Base-by-base conservation (phyloP, 257 asterid species). In the Jacaranda mimosifolia region DNA sequence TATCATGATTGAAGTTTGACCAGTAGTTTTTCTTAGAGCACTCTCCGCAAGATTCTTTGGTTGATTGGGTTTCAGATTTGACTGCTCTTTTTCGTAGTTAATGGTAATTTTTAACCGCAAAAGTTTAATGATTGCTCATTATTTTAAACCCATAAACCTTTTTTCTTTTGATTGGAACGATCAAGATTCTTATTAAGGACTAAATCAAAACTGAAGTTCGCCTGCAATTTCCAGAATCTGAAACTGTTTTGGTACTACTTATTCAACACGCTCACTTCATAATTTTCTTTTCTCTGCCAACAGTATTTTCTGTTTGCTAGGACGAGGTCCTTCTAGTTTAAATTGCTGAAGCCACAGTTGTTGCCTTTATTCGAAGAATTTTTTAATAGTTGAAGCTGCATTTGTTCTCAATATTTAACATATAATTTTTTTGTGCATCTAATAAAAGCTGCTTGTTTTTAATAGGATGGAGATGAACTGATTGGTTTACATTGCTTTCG, bases 401-500 rank as follows among this genome's bases (percentile, higher is more conserved):
- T 35, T 63, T 63, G 8, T 68, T 66, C 17, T 72, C 45, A 73
- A 42, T 32, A 9, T 66, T 13, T 49, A n/a, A 49, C 48, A 39
- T 48, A 32, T 6, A 51, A 39, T 45, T 46, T 6, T 4, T 13
- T 70, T 67, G 6, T 40, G 75, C 69, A 58, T 70, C 51, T 71
- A 68, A 75, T 49, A 40, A 74, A 62, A 35, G 70, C n/a, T 60
- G 18, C 71, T 43, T 46, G 39, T 51, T 56, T 82, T 78, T 76
- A 39, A 78, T 85, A 95, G 99, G 97, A 87, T 40, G 97, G 97
- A 67, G 98, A 93, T 81, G 99, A 91, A 82, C 80, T 95, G 85
- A 89, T 92, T 82, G 99, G 99, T 80, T 83, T 95, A 78, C 98
- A 93, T 87, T 95, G 99, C 86, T 95, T 93, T 83, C 98, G 92